Conservation (phyloP, 441 rosid genomes). For the Bocquillonia castaneifolia region DNA sequence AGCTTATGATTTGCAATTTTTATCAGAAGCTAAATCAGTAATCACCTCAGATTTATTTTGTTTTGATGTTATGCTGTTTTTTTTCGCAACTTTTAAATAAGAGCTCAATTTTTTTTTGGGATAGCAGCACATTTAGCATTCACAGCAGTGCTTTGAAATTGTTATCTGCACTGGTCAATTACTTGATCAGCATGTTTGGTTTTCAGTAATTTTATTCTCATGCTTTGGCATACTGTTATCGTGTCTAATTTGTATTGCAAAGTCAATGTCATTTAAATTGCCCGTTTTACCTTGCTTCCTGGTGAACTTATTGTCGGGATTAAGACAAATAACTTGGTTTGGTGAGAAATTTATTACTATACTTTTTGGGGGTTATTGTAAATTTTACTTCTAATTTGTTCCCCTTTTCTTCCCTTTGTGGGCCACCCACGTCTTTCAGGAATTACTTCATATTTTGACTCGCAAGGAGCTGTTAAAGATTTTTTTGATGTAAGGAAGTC, state of each 20-base stretch:
- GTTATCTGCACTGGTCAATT: slow-evolving; percentile 1
- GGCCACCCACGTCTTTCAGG: slow-evolving; percentile 45
- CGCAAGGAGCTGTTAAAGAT: slow-evolving; percentile 70
- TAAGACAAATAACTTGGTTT: neutral
- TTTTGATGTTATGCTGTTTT: neutral
- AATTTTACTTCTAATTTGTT: neutral
- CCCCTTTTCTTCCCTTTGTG: slow-evolving; percentile 6
- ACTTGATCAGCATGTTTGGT: neutral
- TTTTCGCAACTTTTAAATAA: neutral
- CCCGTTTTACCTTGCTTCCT: neutral
- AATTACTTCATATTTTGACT: slow-evolving; percentile 72
- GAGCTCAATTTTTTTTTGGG: too few species aligned
- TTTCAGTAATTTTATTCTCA: neutral
- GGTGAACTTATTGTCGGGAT: neutral
- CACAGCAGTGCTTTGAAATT: neutral
- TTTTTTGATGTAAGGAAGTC: slow-evolving; percentile 59
- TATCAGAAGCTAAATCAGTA: neutral
- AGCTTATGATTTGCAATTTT: neutral
- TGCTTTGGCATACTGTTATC: neutral
- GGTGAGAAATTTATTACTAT: too few species aligned
- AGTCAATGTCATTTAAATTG: neutral
- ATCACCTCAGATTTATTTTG: neutral
- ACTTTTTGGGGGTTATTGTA: neutral
- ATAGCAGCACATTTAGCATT: neutral
- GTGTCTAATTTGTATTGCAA: neutral